Conservation (phyloP, 139 green algal genomes). For the Micractinium conductrix region DNA sequence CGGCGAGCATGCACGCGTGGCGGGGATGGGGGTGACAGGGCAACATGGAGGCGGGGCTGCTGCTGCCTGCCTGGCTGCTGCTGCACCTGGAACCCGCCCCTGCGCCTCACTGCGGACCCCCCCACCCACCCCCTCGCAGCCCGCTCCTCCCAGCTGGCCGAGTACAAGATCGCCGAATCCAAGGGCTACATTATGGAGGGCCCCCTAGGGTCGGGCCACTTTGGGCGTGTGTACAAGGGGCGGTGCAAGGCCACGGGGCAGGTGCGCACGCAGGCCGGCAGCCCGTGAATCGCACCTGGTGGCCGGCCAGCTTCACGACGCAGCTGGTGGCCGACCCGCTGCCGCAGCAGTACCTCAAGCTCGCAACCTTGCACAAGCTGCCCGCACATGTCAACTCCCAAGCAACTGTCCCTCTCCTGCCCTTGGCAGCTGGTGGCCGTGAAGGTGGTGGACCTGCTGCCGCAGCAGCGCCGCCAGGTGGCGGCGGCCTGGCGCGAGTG, state of each 20-base stretch:
- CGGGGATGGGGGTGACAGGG: background rate
- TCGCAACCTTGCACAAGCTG: background rate
- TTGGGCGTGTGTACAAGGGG: conserved; percentile 35
- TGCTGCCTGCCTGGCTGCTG: background rate
- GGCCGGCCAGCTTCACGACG: background rate
- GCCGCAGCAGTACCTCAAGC: background rate
- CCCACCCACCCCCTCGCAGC: background rate
- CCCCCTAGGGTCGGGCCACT: conserved; percentile 32
- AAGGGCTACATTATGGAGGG: conserved; percentile 15
- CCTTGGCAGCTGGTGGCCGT: conserved; percentile 12
- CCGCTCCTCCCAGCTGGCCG: background rate
- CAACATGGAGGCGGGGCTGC: no score
- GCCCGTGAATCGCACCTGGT: background rate
- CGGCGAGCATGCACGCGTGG: background rate
- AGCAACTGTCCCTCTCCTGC: background rate
- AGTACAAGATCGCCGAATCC: conserved; percentile 12
- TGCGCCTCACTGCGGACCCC: background rate
- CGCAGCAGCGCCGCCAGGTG: conserved; percentile 24
- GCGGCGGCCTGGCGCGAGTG: conserved; percentile 30
- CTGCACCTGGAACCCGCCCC: background rate
- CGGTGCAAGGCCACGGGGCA: background rate
- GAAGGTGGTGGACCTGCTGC: conserved; percentile 42
- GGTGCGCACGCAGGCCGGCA: background rate
- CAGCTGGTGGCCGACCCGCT: no score
- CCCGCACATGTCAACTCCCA: background rate